Conservation (phyloP, 345 rosid genomes). For the Limnanthes douglasii region DNA sequence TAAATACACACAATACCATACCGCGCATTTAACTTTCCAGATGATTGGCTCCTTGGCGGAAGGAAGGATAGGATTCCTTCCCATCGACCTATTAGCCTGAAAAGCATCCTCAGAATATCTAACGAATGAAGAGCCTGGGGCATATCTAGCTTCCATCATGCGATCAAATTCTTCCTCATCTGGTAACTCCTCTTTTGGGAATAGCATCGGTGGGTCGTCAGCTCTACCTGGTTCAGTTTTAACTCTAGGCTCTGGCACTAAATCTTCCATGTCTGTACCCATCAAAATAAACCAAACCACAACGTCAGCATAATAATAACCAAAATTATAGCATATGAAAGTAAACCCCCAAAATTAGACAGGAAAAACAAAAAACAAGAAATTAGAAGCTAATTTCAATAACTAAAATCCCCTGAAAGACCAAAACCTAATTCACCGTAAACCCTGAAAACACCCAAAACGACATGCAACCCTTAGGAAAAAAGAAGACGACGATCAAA, state of each 20-base stretch:
- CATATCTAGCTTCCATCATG: constrained; percentile 78
- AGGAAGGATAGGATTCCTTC: constrained; percentile 33
- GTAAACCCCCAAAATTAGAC: neutral
- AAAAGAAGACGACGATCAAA: neutral
- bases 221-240: constrained; percentile 26
- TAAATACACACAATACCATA: constrained; percentile 12
- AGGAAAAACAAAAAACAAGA: neutral
- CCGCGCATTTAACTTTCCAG: constrained; percentile 95
- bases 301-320: neutral
- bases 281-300: constrained; percentile 1
- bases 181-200: constrained; percentile 72
- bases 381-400: neutral
- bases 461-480: neutral
- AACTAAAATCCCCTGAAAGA: too few species aligned
- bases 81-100: constrained; percentile 33
- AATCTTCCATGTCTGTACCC: constrained; percentile 31
- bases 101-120: constrained; percentile 44
- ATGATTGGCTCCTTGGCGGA: constrained; percentile 42
- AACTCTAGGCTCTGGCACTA: constrained; percentile 19
- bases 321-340: neutral
- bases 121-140: constrained; percentile 28
- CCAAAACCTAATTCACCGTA: constrained; percentile 8
- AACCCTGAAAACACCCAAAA: neutral
- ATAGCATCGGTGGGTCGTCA: constrained; percentile 19
- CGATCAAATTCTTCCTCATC: constrained; percentile 70